phyloP scores from a whole-genome alignment of 768 basidiomycete genomes.

The Boletales sp. region DNA sequence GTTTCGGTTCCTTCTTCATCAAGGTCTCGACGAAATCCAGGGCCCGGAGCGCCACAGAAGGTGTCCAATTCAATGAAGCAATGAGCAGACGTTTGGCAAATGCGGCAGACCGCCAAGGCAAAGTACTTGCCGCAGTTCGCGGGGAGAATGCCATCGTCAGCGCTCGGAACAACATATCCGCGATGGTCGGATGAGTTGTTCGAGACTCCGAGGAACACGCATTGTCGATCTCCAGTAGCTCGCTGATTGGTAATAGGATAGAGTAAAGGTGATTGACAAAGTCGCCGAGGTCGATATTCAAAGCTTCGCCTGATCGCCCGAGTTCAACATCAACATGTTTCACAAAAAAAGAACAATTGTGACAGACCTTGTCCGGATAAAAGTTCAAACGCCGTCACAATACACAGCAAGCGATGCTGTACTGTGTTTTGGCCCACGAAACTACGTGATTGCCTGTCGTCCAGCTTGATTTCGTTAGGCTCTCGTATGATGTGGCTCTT shows the following conservation, averaged over 20 bases:
- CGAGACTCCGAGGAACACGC: constrained; percentile 32
- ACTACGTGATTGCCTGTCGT: constrained; percentile 28
- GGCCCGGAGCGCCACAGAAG: constrained; percentile 57
- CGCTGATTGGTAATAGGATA: constrained; percentile 71
- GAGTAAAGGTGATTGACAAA: constrained; percentile 84
- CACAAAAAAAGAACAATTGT: constrained; percentile 4
- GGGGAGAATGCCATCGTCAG: constrained; percentile 81
- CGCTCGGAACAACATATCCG: constrained; percentile 83
- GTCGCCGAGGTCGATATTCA: constrained; percentile 91
- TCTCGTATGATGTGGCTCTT: constrained; percentile 68
- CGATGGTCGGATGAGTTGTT: constrained; percentile 34
- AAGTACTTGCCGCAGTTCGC: constrained; percentile 50
- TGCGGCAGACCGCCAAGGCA: constrained; percentile 79
- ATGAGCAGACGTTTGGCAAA: constrained; percentile 91
- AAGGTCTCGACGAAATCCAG: constrained; percentile 72
- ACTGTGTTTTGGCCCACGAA: constrained; percentile 36
- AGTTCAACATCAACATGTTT: constrained; percentile 1
- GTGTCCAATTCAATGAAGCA: constrained; percentile 79
- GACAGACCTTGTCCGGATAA: constrained; percentile 87
- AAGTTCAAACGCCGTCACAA: constrained; percentile 96
- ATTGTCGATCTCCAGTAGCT: constrained; percentile 62
- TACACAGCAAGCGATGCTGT: constrained; percentile 71
- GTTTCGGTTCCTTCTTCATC: constrained; percentile 70
- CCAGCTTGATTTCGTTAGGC: constrained; percentile 38
- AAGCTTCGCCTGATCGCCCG: constrained; percentile 72